Base-by-base conservation (phyloP, 1,284 basidiomycete species). In the Trichosporon ovoides region DNA sequence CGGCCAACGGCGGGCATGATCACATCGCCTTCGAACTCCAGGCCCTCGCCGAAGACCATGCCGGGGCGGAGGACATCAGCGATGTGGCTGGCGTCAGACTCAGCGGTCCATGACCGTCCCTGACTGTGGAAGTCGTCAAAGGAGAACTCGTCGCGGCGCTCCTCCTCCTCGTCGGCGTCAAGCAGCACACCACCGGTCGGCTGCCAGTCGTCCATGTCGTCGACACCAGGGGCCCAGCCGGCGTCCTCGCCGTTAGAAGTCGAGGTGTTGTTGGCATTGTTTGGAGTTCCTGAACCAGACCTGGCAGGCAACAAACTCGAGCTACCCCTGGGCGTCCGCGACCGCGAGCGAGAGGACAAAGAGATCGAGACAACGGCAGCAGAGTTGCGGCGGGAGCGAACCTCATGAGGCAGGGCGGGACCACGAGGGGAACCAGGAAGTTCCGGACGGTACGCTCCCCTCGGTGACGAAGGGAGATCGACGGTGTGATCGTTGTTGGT, bases 31-130 rank as follows among this genome's bases (percentile, higher is more conserved):
- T 73, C 69, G 56, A 77, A 77, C 34, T 71, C 65, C 34, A 74
- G 60, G 11, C 75, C 76, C 60, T 76, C 75, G 38, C 76, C 76
- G 57, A 77, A 75, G 7, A 75, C 50, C 66, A 69, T 74, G 14
- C 73, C 73, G 3, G 62, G 58, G 24, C 62, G 56, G 37, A 75
- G 57, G 18, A 73, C 66, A 50, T 72, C 73, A 48, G 71, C 65
- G 7, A 67, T 70, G 37, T 55, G 58, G 19, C 57, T 56, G 1
- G 64, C 59, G n/a, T 64, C 59, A 4, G 59, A 59, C 33, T 61
- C 60, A 2, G 60, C 58, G 7, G 63, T 64, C 63, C 63, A 64
- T 3, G 57, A 59, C 7, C 63, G 57, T 2, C 53, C 50, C 12
- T 58, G 34, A 34, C 40, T 57, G 18, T 61, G 54, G 18, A 61